phyloP scores from a whole-genome alignment of 495 filamentous ascomycete genomes.

The Pyronema omphalodes region DNA sequence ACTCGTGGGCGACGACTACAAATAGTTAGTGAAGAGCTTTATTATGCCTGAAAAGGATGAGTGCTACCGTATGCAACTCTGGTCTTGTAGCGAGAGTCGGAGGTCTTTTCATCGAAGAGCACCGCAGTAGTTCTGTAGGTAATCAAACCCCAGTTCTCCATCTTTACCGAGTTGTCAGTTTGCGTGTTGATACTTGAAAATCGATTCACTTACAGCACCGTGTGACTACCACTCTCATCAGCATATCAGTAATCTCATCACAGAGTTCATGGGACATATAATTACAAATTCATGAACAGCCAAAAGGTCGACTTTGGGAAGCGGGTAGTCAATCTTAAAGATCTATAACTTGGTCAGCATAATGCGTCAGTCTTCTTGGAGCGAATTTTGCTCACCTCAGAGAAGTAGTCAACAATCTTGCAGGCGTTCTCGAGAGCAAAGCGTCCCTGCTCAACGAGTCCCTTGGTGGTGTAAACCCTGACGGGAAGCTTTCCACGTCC shows the following conservation, averaged over 20 bases:
- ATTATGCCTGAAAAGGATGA: not conserved
- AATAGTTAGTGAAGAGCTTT: not conserved
- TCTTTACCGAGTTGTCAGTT: constrained; percentile 12
- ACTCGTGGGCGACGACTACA: constrained; percentile 56
- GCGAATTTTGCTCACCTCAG: constrained; percentile 35
- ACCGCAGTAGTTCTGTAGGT: constrained; percentile 91
- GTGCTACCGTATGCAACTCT: constrained; percentile 62
- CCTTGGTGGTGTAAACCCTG: constrained; percentile 82
- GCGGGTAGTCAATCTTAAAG: constrained; percentile 85
- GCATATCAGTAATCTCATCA: not conserved
- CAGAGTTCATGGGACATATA: constrained; percentile 7
- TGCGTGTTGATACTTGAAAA: not conserved
- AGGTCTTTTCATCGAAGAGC: constrained; percentile 78
- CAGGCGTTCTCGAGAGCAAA: constrained; percentile 75
- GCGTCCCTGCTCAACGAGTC: constrained; percentile 69
- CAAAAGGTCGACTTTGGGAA: constrained; percentile 86
- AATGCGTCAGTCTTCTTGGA: not conserved
- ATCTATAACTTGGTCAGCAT: constrained; percentile 26
- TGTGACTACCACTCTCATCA: constrained; percentile 15
- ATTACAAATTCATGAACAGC: constrained; percentile 91
- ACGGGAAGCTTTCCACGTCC: constrained; percentile 70
- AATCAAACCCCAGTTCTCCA: constrained; percentile 86
- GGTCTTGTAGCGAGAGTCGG: constrained; percentile 72
- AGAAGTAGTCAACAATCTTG: constrained; percentile 85
- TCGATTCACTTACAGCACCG: constrained; percentile 8